Percentiles rank a stretch among this genome's conserved stretches.
Conservation (phyloP, 768 basidiomycete genomes). For the Leucosporidium creatinivorum region DNA sequence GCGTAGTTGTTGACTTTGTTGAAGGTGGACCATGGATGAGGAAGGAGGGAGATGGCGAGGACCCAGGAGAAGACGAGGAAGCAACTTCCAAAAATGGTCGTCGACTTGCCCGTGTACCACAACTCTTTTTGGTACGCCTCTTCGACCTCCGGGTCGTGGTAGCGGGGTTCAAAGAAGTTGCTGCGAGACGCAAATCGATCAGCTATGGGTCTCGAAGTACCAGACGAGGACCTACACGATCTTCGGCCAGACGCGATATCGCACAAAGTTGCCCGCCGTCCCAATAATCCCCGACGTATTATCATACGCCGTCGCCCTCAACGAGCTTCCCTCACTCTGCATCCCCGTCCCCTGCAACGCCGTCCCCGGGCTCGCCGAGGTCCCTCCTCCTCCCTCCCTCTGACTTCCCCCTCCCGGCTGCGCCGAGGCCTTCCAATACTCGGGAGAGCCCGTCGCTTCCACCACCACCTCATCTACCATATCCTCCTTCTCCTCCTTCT, state of each 20-base stretch:
- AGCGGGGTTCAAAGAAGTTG: conserved; percentile 44
- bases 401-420: conserved; percentile 51
- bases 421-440: conserved; percentile 45
- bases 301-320: conserved; percentile 7
- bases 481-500: conserved; percentile 8
- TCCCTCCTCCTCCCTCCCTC: conserved; percentile 39
- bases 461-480: conserved; percentile 61
- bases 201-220: not conserved
- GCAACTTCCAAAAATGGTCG: conserved; percentile 29
- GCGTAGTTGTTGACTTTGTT: conserved; percentile 39
- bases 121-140: conserved; percentile 52
- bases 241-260: conserved; percentile 56
- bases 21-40: conserved; percentile 44
- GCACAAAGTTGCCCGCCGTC: conserved; percentile 38
- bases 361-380: conserved; percentile 42
- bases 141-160: conserved; percentile 56
- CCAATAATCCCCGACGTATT: conserved; percentile 11
- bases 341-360: conserved; percentile 44
- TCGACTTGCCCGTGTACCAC: conserved; percentile 62
- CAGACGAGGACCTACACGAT: conserved; percentile 41
- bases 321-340: conserved; percentile 42
- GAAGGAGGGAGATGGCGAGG: conserved; percentile 50
- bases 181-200: not conserved
- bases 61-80: conserved; percentile 66
- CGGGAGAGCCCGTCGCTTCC: conserved; percentile 45